Conservation (phyloP, 1,139 yeast species). For the Geotrichum reessii region DNA sequence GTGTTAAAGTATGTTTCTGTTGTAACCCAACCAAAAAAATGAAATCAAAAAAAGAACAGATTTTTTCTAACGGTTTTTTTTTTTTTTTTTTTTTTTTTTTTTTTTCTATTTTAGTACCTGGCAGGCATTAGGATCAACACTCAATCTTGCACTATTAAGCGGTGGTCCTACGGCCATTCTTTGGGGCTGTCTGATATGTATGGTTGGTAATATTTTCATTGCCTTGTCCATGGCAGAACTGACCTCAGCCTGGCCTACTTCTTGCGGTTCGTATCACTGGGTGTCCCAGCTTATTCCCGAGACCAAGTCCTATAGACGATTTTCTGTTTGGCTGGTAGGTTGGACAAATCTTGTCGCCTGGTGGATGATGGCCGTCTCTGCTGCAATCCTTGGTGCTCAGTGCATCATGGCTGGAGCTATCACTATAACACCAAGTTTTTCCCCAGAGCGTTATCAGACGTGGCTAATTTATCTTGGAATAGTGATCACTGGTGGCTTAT, state of each 20-base stretch:
- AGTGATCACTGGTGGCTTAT: conserved; percentile 16
- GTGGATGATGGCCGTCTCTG: conserved; percentile 21
- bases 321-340: conserved; percentile 18
- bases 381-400: conserved; percentile 19
- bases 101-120: conserved; percentile 16
- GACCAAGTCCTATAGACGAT: conserved; percentile 5
- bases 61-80: background rate
- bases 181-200: conserved; percentile 20
- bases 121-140: conserved; percentile 22
- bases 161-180: conserved; percentile 20
- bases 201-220: conserved; percentile 17
- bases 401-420: conserved; percentile 19
- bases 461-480: conserved; percentile 18
- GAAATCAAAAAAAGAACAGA: background rate
- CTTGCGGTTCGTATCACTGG: conserved; percentile 21
- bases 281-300: conserved; percentile 19
- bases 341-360: conserved; percentile 21
- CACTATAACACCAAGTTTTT: conserved; percentile 10
- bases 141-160: conserved; percentile 15
- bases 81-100: background rate
- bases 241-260: conserved; percentile 20
- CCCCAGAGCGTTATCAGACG: conserved; percentile 17
- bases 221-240: conserved; percentile 20
- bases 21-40: background rate
- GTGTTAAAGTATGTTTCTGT: conserved; percentile 14